Percentiles rank a stretch among this genome's conserved stretches.
Evolutionary conservation across 176 grass and related monocot genomes (phyloP).

Genomic region (Thalia dealbata): DNA sequence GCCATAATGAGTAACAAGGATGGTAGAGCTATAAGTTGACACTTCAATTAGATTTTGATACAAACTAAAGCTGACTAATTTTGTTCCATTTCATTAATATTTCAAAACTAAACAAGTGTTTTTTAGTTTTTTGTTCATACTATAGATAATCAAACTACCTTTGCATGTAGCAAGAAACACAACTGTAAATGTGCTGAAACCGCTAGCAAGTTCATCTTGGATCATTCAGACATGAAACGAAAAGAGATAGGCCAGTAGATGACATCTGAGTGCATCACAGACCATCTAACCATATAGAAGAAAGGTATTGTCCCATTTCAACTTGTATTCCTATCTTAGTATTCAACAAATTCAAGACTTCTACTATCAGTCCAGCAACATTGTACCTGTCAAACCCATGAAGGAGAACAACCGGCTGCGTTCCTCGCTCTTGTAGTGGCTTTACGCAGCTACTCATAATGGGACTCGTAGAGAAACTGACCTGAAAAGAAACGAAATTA

Average conservation of each 20-base stretch:
- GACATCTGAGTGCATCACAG: not conserved
- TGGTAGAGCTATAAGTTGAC: no score
- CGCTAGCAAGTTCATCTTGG: no score
- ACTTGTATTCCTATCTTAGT: not conserved
- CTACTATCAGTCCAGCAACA: not conserved
- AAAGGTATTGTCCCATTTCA: not conserved
- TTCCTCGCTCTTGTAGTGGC: conserved; percentile 37
- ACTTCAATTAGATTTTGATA: no score
- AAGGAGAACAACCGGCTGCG: conserved; percentile 68
- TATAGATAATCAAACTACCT: not conserved
- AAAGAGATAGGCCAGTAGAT: no score
- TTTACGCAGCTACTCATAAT: conserved; percentile 90
- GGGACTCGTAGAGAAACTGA: conserved; percentile 33
- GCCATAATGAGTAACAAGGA: no score
- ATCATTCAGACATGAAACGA: no score
- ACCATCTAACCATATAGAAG: not conserved
- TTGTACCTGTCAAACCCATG: conserved; percentile 87
- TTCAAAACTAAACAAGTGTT: no score
- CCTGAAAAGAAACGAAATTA: conserved; percentile 30
- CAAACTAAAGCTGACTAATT: no score
- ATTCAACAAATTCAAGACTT: not conserved
- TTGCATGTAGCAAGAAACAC: not conserved
- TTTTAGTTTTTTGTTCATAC: not conserved
- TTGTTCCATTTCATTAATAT: no score
- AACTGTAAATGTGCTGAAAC: not conserved